Evolutionary conservation across 2,329 filamentous ascomycete species (phyloP).

Genomic region (Colletotrichum sp.): DNA sequence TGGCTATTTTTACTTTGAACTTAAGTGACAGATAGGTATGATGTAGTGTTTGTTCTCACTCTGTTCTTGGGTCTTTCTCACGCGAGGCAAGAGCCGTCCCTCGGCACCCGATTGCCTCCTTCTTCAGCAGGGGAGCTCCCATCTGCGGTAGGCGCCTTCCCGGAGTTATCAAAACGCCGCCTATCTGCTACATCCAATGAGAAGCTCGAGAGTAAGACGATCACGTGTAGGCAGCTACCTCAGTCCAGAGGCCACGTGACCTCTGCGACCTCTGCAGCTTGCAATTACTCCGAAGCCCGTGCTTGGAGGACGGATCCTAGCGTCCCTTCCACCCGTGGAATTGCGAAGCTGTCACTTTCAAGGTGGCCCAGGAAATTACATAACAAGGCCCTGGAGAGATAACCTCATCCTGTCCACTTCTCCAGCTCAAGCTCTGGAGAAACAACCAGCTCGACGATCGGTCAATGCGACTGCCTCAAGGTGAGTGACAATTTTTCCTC

Average conservation of each 20-base stretch:
- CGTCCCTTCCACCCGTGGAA: neutral
- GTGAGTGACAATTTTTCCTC: neutral
- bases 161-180: neutral
- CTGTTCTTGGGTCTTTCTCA: neutral
- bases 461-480: neutral
- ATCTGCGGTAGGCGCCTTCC: neutral
- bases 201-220: neutral
- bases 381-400: constrained; percentile 3
- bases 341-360: constrained; percentile 18
- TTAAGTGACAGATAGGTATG: neutral
- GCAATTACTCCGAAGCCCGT: neutral
- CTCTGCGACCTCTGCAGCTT: neutral
- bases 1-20: neutral
- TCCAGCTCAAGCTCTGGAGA: neutral
- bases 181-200: neutral
- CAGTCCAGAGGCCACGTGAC: neutral
- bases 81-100: neutral
- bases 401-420: constrained; percentile 9
- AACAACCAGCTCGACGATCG: neutral
- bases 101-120: neutral
- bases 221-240: neutral
- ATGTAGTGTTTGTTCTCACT: neutral
- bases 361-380: constrained; percentile 16
- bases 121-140: neutral
- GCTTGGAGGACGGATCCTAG: neutral